Base-by-base conservation (phyloP, 148 eudicot species). In the Cornus controversa region DNA sequence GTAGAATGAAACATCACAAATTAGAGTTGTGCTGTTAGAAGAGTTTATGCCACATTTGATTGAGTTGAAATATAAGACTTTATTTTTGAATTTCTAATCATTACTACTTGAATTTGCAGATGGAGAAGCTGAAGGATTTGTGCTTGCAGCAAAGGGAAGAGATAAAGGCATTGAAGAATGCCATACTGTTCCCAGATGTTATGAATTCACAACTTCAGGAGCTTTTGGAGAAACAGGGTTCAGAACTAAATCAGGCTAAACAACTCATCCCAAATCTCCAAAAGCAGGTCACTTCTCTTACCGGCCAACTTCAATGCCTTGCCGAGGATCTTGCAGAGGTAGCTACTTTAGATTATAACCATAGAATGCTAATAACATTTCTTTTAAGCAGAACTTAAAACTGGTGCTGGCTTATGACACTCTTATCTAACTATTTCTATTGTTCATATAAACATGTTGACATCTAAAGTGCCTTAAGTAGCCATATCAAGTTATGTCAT, bases 81-180 rank as follows among this genome's bases (percentile, higher is more conserved):
- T 15, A 1, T 13, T 70, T 26, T 63, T 31, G 14, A n/a, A 15
- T 70, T 8, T 13, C 16, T 27, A 34, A 24, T 25, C 3, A 25
- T 57, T 22, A 31, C 63, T 29, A 10, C 4, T 75, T 31, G 40
- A 66, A 16, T 73, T 71, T 58, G 60, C 63, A 94, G 98, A 93
- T 92, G 70, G 98, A 94, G 58, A 94, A 94, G 79, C 60, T 94
- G 75, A 94, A 94, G 87, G 93, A 94, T 79, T 83, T 94, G 85
- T 94, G 98, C 80, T 82, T 94, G 82, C 92, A 89, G 84, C 98
- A 94, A 91, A 94, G 97, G 84, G 98, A 92, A 80, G 98, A 94
- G 88, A 89, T 92, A 74, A 92, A 90, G 77, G 80, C 94, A 8
- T 77, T 94, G 78, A 94, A 94, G 77, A 94, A 81, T 69, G 91